Evolutionary conservation across 225 moss, liverwort and hornwort genomes (phyloP).

Genomic region (Neckera pumila): DNA sequence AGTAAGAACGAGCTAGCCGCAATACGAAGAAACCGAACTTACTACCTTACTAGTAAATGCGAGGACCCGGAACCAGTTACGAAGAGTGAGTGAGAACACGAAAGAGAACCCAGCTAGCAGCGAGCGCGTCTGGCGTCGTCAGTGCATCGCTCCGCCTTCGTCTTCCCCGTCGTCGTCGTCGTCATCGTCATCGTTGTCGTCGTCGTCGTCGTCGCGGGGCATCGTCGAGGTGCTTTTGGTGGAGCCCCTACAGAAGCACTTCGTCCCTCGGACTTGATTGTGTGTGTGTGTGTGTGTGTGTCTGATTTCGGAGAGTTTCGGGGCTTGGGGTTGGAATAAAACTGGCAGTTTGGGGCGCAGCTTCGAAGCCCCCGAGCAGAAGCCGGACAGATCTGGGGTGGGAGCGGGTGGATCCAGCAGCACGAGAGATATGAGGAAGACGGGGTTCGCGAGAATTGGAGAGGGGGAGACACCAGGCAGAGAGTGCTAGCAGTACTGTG

Average conservation of each 20-base stretch:
- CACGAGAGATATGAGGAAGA: constrained; percentile 4
- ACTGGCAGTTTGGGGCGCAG: neutral
- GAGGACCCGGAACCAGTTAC: neutral
- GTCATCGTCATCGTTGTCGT: neutral
- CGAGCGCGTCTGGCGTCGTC: neutral
- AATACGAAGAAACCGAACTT: neutral
- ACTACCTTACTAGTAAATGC: neutral
- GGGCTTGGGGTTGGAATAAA: constrained; percentile 7
- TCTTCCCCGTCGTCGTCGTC: neutral
- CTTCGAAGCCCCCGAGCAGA: neutral
- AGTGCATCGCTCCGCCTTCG: neutral
- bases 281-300: neutral
- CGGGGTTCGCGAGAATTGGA: neutral
- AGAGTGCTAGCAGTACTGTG: neutral
- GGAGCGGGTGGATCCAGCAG: neutral
- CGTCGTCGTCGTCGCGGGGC: neutral
- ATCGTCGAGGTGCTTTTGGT: neutral
- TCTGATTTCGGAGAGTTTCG: neutral
- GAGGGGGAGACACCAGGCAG: neutral
- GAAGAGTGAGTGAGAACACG: neutral
- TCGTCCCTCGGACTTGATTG: neutral
- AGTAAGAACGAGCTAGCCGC: neutral
- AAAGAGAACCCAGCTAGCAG: neutral
- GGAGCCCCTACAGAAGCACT: neutral
- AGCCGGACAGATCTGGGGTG: neutral